Percentiles rank a stretch among this genome's conserved stretches.
These are phyloP conservation scores for Trypanosoma boissoni DNA, from an alignment of 208 protist species.

Conservation along the genomic window DNA sequence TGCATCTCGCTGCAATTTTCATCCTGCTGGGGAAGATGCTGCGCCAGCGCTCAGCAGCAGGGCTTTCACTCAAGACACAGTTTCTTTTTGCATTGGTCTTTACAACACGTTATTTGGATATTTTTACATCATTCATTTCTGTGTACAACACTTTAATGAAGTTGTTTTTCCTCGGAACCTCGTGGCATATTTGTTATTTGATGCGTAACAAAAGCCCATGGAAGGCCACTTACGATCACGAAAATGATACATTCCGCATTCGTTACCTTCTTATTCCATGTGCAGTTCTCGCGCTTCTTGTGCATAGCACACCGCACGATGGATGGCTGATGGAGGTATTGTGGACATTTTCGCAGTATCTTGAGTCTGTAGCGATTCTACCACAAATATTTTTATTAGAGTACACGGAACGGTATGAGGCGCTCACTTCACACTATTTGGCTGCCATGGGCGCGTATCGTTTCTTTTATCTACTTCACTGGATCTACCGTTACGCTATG, in stretches of 20 bases:
- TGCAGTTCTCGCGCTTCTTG: slow-evolving; percentile 64
- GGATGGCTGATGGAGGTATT: slow-evolving; percentile 70
- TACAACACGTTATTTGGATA: slow-evolving; percentile 92
- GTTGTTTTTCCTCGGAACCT: slow-evolving; percentile 90
- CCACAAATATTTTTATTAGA: slow-evolving; percentile 96
- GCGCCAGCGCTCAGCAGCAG: slow-evolving; percentile 71
- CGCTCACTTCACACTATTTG: slow-evolving; percentile 95
- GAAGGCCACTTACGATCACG: slow-evolving; percentile 87
- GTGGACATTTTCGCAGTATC: slow-evolving; percentile 96
- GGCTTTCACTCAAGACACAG: slow-evolving; percentile 95
- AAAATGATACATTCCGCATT: slow-evolving; percentile 90
- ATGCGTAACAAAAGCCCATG: slow-evolving; percentile 91
- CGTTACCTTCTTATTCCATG: slow-evolving; percentile 87
- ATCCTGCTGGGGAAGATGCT: slow-evolving; percentile 95
- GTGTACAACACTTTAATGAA: slow-evolving; percentile 96
- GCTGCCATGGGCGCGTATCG: slow-evolving; percentile 93
- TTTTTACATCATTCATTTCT: slow-evolving; percentile 78
- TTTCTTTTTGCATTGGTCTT: slow-evolving; percentile 93
- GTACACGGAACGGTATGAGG: slow-evolving; percentile 92
- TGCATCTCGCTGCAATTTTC: slow-evolving; percentile 91
- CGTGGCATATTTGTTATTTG: slow-evolving; percentile 91
- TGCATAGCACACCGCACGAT: slow-evolving; percentile 42
- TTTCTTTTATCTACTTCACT: slow-evolving; percentile 95
- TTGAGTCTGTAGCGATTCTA: slow-evolving; percentile 95
- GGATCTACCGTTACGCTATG: slow-evolving; percentile 84